Percentiles rank a stretch among this genome's conserved stretches.
Evolutionary conservation across 495 filamentous ascomycete species (phyloP).

Genomic region (Mytilinidion resinicola): DNA sequence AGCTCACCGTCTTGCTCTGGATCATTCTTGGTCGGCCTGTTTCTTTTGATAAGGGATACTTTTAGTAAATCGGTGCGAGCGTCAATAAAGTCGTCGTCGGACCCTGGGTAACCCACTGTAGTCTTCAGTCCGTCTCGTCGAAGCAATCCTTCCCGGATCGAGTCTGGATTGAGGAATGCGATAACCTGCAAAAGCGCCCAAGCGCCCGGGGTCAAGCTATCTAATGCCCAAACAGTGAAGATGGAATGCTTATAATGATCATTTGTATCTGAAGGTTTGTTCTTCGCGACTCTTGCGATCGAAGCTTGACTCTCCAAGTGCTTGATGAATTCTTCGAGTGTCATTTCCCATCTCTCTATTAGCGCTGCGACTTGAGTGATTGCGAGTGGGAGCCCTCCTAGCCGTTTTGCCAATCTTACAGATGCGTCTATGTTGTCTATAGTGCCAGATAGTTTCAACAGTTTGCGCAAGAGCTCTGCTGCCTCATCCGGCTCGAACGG

Average conservation of each 20-base stretch:
- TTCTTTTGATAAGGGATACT: background rate
- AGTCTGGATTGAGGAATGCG: background rate
- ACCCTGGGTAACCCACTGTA: background rate
- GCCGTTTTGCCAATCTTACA: background rate
- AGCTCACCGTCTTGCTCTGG: background rate
- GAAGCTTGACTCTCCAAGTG: too few species aligned
- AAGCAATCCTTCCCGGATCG: background rate
- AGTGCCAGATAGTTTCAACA: background rate
- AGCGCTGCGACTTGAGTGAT: background rate
- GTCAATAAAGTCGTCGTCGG: background rate
- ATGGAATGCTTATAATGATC: background rate
- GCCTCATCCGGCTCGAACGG: background rate
- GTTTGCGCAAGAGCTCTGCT: background rate
- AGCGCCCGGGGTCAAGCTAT: background rate
- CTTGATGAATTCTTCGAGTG: too few species aligned
- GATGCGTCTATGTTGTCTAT: background rate
- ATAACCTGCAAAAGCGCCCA: background rate
- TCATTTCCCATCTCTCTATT: background rate
- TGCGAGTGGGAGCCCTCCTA: background rate
- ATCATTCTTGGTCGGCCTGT: too few species aligned
- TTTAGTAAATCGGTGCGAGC: background rate
- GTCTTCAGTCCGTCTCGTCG: background rate
- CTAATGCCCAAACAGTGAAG: background rate
- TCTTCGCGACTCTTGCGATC: too few species aligned
- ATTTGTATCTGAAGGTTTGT: too few species aligned